Conservation (phyloP, 1,139 yeast species). For the Yamadazyma spencermartinsiae region DNA sequence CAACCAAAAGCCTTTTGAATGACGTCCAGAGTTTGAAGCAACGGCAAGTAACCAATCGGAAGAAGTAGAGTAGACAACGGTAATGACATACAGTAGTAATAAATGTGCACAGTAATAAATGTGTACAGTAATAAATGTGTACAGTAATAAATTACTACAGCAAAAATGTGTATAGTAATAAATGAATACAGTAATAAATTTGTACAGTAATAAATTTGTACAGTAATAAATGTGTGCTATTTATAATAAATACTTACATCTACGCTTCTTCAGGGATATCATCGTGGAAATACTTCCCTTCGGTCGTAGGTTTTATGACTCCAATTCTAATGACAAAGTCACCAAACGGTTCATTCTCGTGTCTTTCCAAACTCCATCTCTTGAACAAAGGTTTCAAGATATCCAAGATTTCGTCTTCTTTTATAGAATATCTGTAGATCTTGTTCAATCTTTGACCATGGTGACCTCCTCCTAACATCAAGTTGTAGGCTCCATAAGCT, state of each 20-base stretch:
- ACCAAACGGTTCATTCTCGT: constrained; percentile 93
- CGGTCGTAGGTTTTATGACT: constrained; percentile 81
- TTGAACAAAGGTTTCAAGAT: constrained; percentile 83
- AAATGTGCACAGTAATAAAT: not conserved
- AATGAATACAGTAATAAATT: too few relatives aligned
- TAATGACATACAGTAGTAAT: too few relatives aligned
- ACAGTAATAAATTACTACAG: too few relatives aligned
- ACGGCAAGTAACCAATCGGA: constrained; percentile 10
- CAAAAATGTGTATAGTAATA: too few relatives aligned
- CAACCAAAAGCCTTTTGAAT: constrained; percentile 26
- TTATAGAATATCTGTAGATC: constrained; percentile 82
- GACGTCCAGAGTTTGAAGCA: constrained; percentile 25
- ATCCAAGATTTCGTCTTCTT: constrained; percentile 83
- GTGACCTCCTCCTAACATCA: constrained; percentile 96
- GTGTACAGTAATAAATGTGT: too few relatives aligned
- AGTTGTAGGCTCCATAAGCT: constrained; percentile 89
- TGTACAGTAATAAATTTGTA: too few relatives aligned
- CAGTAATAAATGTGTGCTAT: too few relatives aligned
- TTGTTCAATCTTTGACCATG: constrained; percentile 93
- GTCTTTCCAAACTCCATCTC: constrained; percentile 90
- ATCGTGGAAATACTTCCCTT: constrained; percentile 94
- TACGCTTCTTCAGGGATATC: constrained; percentile 81
- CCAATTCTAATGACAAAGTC: constrained; percentile 88
- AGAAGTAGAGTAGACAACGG: not conserved
- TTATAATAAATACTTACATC: not conserved